Percentiles rank a stretch among this genome's conserved stretches.
Evolutionary conservation across 1,139 yeast genomes (phyloP).

Genomic region (Yamadazyma triangularis): DNA sequence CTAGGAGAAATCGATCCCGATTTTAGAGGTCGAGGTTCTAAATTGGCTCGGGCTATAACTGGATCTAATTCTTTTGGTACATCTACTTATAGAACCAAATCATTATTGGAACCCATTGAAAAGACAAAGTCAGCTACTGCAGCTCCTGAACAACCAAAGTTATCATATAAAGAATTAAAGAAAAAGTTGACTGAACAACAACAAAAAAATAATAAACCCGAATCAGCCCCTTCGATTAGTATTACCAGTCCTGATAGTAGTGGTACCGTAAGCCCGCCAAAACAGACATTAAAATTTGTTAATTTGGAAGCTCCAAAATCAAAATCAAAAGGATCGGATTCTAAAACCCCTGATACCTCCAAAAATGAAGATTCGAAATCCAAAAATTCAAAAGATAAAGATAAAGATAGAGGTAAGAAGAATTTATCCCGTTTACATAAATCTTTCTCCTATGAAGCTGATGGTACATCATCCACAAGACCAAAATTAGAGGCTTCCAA

Average conservation of each 20-base stretch:
- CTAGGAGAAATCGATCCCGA: slow-evolving; percentile 37
- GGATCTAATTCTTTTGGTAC: slow-evolving; percentile 41
- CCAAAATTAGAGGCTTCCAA: slow-evolving; percentile 33
- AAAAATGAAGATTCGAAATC: slow-evolving; percentile 5
- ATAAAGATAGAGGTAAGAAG: slow-evolving; percentile 4
- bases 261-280: slow-evolving; percentile 9
- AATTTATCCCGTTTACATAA: slow-evolving; percentile 20
- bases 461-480: slow-evolving; percentile 13
- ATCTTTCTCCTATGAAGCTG: slow-evolving; percentile 28
- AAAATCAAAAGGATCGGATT: slow-evolving; percentile 1
- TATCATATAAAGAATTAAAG: slow-evolving; percentile 38
- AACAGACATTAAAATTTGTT: slow-evolving; percentile 23
- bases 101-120: slow-evolving; percentile 32
- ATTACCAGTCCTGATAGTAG: slow-evolving; percentile 9
- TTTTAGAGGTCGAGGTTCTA: slow-evolving; percentile 40
- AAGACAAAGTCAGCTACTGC: slow-evolving; percentile 10
- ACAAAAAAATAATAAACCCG: slow-evolving; percentile 2
- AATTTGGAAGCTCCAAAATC: slow-evolving; percentile 16
- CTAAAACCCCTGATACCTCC: too few species aligned
- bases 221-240: slow-evolving; percentile 4
- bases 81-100: slow-evolving; percentile 40
- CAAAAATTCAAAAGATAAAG: too few species aligned
- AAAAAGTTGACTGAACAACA: slow-evolving; percentile 18
- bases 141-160: slow-evolving; percentile 11
- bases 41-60: slow-evolving; percentile 42